Evolutionary conservation across 2,329 filamentous ascomycete genomes (phyloP), one percentile per base, ranked within the genome.

Genomic region (Aspergillus sp.): DNA sequence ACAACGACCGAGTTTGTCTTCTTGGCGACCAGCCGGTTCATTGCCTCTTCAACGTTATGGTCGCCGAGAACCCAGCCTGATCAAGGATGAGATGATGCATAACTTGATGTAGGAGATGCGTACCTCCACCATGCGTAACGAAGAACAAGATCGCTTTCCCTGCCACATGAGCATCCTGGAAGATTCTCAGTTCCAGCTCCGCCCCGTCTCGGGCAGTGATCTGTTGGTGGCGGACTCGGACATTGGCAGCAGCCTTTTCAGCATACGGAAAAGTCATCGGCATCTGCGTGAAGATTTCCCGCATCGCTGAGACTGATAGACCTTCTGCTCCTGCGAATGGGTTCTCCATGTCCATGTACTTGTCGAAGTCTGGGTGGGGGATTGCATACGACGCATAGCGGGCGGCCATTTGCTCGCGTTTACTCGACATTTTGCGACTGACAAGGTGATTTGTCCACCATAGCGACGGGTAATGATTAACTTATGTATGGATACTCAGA

Each of bases 31-130:
- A 52, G 30, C 7, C 50, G 31, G 34, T 52, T 52, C 31, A 22
- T 34, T 0, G 30, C 50, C 9, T 52, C 50, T 22, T 52, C 50
- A 0, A 31, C 19, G 17, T 52, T n/a, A 23, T 52, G 31, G 17
- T 23, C 19, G 1, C 50, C 30, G 22, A 34, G 50, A 6, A 38
- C 2, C 50, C 50, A 38, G 9, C 31, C 50, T 38, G 19, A 1
- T 2, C 2, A 0, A 15, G 22, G 6, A 34, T 38, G 11, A 38
- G 34, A 11, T 15, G 11, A 13, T 13, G 49, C 28, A 52, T 9
- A 7, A 22, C 28, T 9, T 7, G 15, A 1, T 19, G n/a, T 1
- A 38, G 4, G 15, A 1, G 3, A 0, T 9, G 4, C 25, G 7
- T 15, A 30, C 48, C 48, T 51, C 49, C 49, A 51, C 49, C 28